phyloP scores from a whole-genome alignment of 306 rosid genomes.

The Prinsepia uniflora region DNA sequence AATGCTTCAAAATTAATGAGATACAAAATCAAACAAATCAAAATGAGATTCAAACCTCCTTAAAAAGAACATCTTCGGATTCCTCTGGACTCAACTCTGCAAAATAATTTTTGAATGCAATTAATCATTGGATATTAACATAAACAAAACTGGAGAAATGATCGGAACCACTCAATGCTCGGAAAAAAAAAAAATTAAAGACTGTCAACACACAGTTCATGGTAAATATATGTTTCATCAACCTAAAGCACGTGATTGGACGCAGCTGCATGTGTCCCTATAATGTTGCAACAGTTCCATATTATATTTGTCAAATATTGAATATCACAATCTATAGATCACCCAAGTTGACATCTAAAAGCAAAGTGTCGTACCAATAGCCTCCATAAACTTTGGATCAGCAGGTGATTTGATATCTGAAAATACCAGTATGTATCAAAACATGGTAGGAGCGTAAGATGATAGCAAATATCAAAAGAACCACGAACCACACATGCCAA shows the following conservation, averaged over 20 bases:
- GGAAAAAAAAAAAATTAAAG: neutral
- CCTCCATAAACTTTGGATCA: conserved; percentile 93
- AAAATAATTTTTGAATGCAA: conserved; percentile 9
- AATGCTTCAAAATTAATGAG: neutral
- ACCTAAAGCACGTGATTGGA: neutral
- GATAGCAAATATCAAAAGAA: neutral
- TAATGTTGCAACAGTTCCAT: conserved; percentile 9
- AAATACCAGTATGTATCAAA: conserved; percentile 10
- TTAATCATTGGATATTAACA: neutral
- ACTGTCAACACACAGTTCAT: neutral
- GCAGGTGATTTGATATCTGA: conserved; percentile 85
- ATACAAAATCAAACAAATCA: conserved; percentile 24
- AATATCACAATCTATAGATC: neutral
- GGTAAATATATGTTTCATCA: neutral
- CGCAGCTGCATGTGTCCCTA: conserved; percentile 15
- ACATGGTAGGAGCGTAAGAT: neutral
- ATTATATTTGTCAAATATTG: conserved; percentile 1
- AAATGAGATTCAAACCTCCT: conserved; percentile 55
- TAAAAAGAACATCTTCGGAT: conserved; percentile 97
- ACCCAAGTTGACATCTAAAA: neutral
- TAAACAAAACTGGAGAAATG: neutral
- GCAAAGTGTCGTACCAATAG: conserved; percentile 57
- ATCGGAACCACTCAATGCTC: neutral
- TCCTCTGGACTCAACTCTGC: conserved; percentile 94
- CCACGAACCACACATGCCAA: neutral